phyloP scores from a whole-genome alignment of 495 filamentous ascomycete species.

The Glutinoglossum americanum region DNA sequence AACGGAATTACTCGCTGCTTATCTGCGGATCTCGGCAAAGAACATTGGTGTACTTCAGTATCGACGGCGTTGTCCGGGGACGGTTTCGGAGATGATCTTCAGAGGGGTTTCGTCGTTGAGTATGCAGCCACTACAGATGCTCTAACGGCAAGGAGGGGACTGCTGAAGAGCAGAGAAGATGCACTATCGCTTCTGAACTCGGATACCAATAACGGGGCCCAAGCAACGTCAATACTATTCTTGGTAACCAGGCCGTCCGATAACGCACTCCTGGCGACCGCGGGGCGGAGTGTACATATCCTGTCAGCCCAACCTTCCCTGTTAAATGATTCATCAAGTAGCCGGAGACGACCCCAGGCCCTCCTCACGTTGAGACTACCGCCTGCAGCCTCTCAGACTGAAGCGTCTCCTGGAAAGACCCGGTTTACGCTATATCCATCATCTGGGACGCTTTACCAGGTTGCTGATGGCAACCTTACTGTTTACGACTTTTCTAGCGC shows the following conservation, averaged over 20 bases:
- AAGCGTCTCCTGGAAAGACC: background rate
- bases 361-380: background rate
- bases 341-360: background rate
- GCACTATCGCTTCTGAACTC: slow-evolving; percentile 12
- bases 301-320: background rate
- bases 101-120: slow-evolving; percentile 13
- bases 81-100: background rate
- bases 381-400: background rate
- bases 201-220: background rate
- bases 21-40: slow-evolving; percentile 22
- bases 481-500: slow-evolving; percentile 29
- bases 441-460: slow-evolving; percentile 31
- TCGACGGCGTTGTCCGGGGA: slow-evolving; percentile 5
- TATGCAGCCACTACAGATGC: slow-evolving; percentile 18
- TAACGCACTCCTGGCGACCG: background rate
- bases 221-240: background rate
- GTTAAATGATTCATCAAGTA: background rate
- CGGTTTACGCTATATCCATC: slow-evolving; percentile 25
- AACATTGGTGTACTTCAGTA: slow-evolving; percentile 12
- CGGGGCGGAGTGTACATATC: background rate
- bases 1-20: slow-evolving; percentile 30
- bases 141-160: slow-evolving; percentile 20
- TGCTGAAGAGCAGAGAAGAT: slow-evolving; percentile 25
- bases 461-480: slow-evolving; percentile 21
- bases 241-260: background rate